These are phyloP conservation scores for Penicillium tannophilum DNA, from an alignment of 495 filamentous ascomycete species.

Conservation along the genomic window DNA sequence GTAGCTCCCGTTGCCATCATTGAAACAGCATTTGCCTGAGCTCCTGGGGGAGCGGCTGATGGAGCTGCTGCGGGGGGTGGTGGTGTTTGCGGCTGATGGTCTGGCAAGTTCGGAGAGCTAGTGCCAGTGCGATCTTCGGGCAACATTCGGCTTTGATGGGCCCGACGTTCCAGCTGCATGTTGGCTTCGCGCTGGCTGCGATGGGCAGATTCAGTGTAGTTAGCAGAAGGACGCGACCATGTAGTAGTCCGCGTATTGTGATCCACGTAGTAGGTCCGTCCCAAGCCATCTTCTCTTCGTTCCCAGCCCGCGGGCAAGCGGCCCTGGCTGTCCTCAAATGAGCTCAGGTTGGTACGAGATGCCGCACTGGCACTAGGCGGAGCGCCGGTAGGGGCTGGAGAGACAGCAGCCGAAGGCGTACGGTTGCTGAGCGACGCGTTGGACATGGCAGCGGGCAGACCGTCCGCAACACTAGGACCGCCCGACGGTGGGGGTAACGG, in stretches of 20 bases:
- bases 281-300: constrained; percentile 91
- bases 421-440: constrained; percentile 44
- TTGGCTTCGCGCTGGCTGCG: constrained; percentile 79
- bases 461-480: constrained; percentile 37
- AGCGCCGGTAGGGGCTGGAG: constrained; percentile 34
- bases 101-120: constrained; percentile 80
- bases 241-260: constrained; percentile 97
- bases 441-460: constrained; percentile 33
- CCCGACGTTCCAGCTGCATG: constrained; percentile 85
- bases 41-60: constrained; percentile 45
- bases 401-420: constrained; percentile 35
- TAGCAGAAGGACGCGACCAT: constrained; percentile 84
- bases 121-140: constrained; percentile 95
- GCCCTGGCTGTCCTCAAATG: constrained; percentile 93
- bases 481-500: constrained; percentile 31
- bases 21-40: constrained; percentile 61
- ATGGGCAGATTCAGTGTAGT: constrained; percentile 77
- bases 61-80: constrained; percentile 34
- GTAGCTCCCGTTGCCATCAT: constrained; percentile 96
- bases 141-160: constrained; percentile 93
- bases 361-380: constrained; percentile 46
- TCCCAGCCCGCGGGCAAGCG: constrained; percentile 95
- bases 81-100: constrained; percentile 56
- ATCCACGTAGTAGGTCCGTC: constrained; percentile 98
- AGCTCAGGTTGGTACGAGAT: constrained; percentile 67